Evolutionary conservation across 1,284 basidiomycete species (phyloP).

Genomic region (Apiotrichum gamsii): DNA sequence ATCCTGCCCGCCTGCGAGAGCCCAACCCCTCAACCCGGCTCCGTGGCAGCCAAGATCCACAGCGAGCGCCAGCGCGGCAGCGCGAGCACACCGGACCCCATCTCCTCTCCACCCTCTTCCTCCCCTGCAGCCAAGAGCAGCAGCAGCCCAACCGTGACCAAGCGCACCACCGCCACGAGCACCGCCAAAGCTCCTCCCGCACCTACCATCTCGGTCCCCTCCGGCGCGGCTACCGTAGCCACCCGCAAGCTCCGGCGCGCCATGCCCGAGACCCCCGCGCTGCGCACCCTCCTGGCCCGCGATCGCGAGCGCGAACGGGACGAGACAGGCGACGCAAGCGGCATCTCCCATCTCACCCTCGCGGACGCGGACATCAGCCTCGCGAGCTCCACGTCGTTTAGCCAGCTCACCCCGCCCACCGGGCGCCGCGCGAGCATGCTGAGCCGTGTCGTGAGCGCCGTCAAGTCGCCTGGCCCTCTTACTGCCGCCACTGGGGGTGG

Average conservation of each 20-base stretch:
- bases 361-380: conserved; percentile 10
- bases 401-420: conserved; percentile 7
- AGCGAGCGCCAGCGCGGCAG: neutral
- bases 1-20: too few relatives aligned
- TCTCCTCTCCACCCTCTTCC: neutral
- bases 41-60: neutral
- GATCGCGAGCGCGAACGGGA: conserved; percentile 1
- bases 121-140: too few relatives aligned
- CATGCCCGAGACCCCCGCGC: conserved; percentile 10
- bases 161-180: neutral
- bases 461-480: too few relatives aligned
- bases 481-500: too few relatives aligned
- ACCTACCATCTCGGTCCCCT: neutral
- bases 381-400: conserved; percentile 8
- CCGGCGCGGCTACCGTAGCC: neutral
- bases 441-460: too few relatives aligned
- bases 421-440: neutral
- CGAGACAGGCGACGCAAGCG: neutral
- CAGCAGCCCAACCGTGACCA: too few relatives aligned
- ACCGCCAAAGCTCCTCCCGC: neutral
- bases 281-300: conserved; percentile 6
- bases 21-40: neutral
- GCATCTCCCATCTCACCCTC: conserved; percentile 1
- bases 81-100: neutral
- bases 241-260: neutral